Base-by-base conservation (phyloP, 2,329 filamentous ascomycete species). In the Microdochium bolleyi region DNA sequence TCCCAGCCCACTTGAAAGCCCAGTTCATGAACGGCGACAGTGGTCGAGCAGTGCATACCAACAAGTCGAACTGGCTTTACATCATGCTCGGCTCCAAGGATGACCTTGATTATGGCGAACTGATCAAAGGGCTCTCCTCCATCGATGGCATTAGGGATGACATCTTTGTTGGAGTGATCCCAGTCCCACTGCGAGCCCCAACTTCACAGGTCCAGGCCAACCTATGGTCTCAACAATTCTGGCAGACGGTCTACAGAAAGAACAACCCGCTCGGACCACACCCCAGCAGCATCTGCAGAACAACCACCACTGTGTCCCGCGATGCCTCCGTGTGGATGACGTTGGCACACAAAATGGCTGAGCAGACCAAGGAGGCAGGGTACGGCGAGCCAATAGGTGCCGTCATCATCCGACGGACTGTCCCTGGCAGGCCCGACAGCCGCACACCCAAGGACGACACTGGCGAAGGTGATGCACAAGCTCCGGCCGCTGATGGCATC, bases 221-320 rank as follows among this genome's bases (percentile, higher is more conserved):
- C 24, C 73, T 82, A 64, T 94, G 88, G 88, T 86, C 83, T 24
- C 74, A 80, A 32, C 78, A 85, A 60, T 92, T 89, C 67, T 95
- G 89, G 89, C 89, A 89, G 13, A 87, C 85, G 1, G 82, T 92
- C 49, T 95, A 94, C 71, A 86, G 89, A 57, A 91, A 91, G 72
- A 92, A 87, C 59, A 94, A 94, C 63, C 89, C 89, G 2, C 88
- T 92, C 54, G 89, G 89, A 3, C 89, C 89, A 19, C 89, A 95
- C 64, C 89, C 89, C 56, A 83, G 84, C 62, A 80, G 88, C 64
- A 82, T 92, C 53, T 74, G 80, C 44, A 83, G 86, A 54, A 83
- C 85, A 25, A 85, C 86, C 38, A 79, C 84, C 13, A 84, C 89
- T 55, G 81, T 95, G 51, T 76, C 78, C 53, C 70, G 77, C 48